Evolutionary conservation across 306 rosid species (phyloP).

Genomic region (apple (Malus domestica)): DNA sequence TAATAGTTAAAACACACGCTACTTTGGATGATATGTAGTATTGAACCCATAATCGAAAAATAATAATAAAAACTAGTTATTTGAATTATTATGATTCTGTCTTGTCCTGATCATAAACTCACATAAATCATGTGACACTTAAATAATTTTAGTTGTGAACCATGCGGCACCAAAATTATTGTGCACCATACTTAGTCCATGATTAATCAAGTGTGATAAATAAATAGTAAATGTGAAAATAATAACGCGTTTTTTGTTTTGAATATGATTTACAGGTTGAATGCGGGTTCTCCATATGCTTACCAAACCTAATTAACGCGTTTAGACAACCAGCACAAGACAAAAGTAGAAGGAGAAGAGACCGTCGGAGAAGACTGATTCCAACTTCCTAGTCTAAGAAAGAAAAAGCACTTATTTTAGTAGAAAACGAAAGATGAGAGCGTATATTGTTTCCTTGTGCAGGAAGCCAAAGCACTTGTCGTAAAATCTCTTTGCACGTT

Average conservation of each 20-base stretch:
- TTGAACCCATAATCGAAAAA: too few species aligned
- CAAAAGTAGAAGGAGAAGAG: neutral
- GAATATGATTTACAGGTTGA: slow-evolving; percentile 8
- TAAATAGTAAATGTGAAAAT: neutral
- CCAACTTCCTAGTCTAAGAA: neutral
- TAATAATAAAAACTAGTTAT: too few species aligned
- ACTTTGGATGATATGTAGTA: too few species aligned
- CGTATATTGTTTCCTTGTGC: neutral
- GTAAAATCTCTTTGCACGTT: neutral
- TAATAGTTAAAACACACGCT: too few species aligned
- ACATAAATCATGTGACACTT: too few species aligned
- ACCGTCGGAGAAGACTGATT: neutral
- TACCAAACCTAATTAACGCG: slow-evolving; percentile 10
- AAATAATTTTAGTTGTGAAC: too few species aligned
- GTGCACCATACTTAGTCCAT: neutral
- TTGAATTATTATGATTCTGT: too few species aligned
- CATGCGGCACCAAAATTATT: too few species aligned
- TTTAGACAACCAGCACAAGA: neutral
- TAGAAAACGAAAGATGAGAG: neutral
- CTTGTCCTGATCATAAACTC: too few species aligned
- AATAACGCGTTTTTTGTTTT: neutral
- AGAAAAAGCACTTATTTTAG: neutral
- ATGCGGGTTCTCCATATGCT: slow-evolving; percentile 13
- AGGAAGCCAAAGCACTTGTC: neutral
- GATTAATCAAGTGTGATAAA: neutral